These are phyloP conservation scores for Tripterygium wilfordii DNA, from an alignment of 177 flowering plant genomes.

Conservation along the genomic window DNA sequence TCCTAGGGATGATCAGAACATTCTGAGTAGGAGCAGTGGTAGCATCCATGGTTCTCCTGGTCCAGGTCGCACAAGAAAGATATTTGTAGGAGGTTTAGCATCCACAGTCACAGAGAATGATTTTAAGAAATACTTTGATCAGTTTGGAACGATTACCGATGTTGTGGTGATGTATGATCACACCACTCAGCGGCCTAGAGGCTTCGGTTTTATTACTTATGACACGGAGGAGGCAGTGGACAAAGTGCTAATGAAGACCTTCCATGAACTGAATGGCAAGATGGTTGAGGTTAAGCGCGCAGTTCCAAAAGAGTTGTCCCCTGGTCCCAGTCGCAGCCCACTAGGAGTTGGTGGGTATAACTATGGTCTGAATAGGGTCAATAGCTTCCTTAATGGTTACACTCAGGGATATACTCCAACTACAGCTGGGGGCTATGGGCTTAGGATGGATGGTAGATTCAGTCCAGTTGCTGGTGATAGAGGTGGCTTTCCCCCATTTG, in stretches of 20 bases:
- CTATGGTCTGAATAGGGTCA: constrained; percentile 39
- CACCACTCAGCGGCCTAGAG: constrained; percentile 52
- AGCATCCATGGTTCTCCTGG: constrained; percentile 54
- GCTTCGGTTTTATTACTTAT: constrained; percentile 49
- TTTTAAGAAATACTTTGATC: constrained; percentile 47
- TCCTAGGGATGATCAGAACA: constrained; percentile 53
- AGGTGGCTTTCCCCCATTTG: constrained; percentile 43
- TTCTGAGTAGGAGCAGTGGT: constrained; percentile 34
- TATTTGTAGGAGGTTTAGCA: constrained; percentile 60
- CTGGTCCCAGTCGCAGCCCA: constrained; percentile 47
- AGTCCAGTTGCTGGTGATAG: constrained; percentile 42
- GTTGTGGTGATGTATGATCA: constrained; percentile 62
- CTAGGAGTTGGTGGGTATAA: constrained; percentile 40
- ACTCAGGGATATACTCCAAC: constrained; percentile 37
- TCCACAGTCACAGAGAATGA: constrained; percentile 53
- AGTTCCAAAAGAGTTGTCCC: constrained; percentile 58
- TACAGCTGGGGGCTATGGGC: constrained; percentile 39
- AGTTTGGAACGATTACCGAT: constrained; percentile 47
- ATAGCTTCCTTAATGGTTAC: constrained; percentile 39
- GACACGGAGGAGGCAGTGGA: constrained; percentile 53
- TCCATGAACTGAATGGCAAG: constrained; percentile 51
- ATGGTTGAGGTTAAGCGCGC: constrained; percentile 58
- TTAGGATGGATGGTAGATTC: constrained; percentile 48
- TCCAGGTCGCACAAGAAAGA: constrained; percentile 47
- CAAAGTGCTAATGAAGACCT: constrained; percentile 34